These are phyloP conservation scores for Pinus taeda DNA, from an alignment of 75 land plant genomes.

Conservation along the genomic window DNA sequence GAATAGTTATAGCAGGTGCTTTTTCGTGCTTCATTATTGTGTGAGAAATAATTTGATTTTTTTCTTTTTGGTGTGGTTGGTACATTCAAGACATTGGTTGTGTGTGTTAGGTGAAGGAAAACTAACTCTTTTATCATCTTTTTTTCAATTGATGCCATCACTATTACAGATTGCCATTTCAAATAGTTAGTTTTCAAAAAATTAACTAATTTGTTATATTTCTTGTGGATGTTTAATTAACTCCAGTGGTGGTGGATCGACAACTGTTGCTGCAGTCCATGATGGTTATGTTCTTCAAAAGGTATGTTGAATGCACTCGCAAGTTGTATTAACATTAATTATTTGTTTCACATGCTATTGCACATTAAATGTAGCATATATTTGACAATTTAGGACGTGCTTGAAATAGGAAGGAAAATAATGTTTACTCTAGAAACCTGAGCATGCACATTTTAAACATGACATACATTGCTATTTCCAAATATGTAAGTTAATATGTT, in stretches of 20 bases:
- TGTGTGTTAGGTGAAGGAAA: neutral
- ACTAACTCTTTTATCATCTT: neutral
- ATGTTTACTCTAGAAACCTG: neutral
- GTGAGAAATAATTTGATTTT: neutral
- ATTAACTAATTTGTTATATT: neutral
- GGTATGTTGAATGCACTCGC: conserved; percentile 27
- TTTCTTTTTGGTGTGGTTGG: neutral
- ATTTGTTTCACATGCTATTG: neutral
- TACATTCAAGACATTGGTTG: neutral
- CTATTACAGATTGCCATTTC: neutral
- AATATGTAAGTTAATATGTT: neutral
- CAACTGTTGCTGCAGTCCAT: conserved; percentile 92
- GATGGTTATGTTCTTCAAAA: conserved; percentile 99
- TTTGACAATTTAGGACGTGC: neutral
- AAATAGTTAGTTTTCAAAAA: neutral
- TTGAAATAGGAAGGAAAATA: neutral
- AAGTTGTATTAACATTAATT: neutral
- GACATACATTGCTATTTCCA: neutral
- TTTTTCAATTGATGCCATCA: neutral
- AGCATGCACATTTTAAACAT: too few relatives aligned
- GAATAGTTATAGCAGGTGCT: neutral
- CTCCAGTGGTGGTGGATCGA: conserved; percentile 91
- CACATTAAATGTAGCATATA: neutral
- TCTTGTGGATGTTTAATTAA: neutral
- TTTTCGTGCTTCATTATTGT: neutral